Evolutionary conservation across 495 filamentous ascomycete species (phyloP).

Genomic region (Penicillium nucicola): DNA sequence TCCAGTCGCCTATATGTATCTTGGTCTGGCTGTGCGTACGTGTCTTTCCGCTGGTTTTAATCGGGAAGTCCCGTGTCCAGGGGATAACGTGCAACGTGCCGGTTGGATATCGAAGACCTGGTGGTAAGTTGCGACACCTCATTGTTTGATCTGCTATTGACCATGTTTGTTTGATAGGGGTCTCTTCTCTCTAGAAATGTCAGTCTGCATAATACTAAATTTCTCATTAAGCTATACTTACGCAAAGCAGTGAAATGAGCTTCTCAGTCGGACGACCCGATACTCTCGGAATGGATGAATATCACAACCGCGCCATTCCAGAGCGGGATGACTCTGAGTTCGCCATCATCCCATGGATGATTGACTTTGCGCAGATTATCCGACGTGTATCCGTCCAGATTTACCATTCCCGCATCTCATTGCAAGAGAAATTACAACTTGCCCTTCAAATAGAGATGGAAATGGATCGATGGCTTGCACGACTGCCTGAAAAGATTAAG

Average conservation of each 20-base stretch:
- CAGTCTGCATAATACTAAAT: not conserved
- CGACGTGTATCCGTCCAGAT: conserved; percentile 41
- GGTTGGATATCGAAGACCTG: conserved; percentile 43
- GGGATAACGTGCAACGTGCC: conserved; percentile 26
- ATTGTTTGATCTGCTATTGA: not conserved
- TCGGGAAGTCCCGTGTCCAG: conserved; percentile 30
- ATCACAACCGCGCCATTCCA: conserved; percentile 39
- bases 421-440: conserved; percentile 36
- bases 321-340: conserved; percentile 36
- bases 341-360: conserved; percentile 43
- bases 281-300: conserved; percentile 43
- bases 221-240: not conserved
- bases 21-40: conserved; percentile 38
- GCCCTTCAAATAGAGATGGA: conserved; percentile 37
- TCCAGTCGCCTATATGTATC: conserved; percentile 45
- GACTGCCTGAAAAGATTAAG: conserved; percentile 32
- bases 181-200: conserved; percentile 42
- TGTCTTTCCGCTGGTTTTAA: conserved; percentile 43
- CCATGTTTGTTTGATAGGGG: conserved; percentile 22
- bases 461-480: conserved; percentile 34
- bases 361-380: conserved; percentile 40
- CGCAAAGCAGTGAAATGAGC: conserved; percentile 33
- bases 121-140: conserved; percentile 28
- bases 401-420: conserved; percentile 37
- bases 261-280: conserved; percentile 41